These are phyloP conservation scores for Trichoderma arundinaceum DNA, from an alignment of 2,329 filamentous ascomycete genomes.

Conservation along the genomic window DNA sequence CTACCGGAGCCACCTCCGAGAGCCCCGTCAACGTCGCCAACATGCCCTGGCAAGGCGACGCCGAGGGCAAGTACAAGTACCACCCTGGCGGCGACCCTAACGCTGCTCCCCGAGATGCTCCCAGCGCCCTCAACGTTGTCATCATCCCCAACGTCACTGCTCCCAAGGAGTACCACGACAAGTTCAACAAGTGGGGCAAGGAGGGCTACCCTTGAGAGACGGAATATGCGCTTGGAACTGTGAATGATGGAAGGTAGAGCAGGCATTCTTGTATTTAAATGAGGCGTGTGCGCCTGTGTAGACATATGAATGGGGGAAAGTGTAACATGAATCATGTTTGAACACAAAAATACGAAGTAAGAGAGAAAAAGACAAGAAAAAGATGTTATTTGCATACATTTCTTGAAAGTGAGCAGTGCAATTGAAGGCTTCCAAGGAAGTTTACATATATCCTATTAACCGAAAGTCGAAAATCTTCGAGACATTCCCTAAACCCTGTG, in stretches of 20 bases:
- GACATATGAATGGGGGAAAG: slow-evolving; percentile 15
- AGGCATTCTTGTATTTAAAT: slow-evolving; percentile 21
- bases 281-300: slow-evolving; percentile 26
- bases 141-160: slow-evolving; percentile 92
- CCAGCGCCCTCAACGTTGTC: slow-evolving; percentile 93
- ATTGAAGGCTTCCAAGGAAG: background rate
- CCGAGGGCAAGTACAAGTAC: slow-evolving; percentile 74
- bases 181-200: slow-evolving; percentile 99
- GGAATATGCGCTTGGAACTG: background rate
- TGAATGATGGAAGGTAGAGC: background rate
- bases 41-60: slow-evolving; percentile 88
- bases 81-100: slow-evolving; percentile 83
- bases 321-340: slow-evolving; percentile 15
- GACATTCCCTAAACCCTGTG: too few species aligned
- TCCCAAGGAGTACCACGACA: slow-evolving; percentile 91
- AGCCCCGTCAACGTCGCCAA: slow-evolving; percentile 73
- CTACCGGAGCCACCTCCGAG: slow-evolving; percentile 85
- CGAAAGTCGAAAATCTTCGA: too few species aligned
- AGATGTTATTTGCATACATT: background rate
- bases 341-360: background rate
- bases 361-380: background rate
- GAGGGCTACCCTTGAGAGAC: slow-evolving; percentile 75
- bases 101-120: slow-evolving; percentile 82
- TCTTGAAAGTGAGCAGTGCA: background rate
- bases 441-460: too few species aligned